Conservation (phyloP, 805 yeast genomes). For the Candida broadrunensis region DNA sequence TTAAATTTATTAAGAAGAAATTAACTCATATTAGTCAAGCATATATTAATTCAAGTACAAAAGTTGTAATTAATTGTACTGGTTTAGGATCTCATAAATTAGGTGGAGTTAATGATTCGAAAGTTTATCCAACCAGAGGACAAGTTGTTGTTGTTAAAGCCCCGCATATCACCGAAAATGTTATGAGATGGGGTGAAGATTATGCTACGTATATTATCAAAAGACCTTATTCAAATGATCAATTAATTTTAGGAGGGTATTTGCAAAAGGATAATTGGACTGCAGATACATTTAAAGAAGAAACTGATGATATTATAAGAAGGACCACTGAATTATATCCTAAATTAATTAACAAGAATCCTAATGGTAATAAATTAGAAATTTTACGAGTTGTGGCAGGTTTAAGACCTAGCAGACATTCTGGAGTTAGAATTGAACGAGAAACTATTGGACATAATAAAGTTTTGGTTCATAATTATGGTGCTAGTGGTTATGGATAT, state of each 20-base stretch:
- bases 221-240: constrained; percentile 63
- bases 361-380: constrained; percentile 38
- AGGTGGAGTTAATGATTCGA: constrained; percentile 62
- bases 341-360: constrained; percentile 38
- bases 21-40: constrained; percentile 60
- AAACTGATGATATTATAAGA: constrained; percentile 58
- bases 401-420: constrained; percentile 70
- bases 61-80: constrained; percentile 68
- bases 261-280: constrained; percentile 63
- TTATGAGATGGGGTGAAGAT: constrained; percentile 57
- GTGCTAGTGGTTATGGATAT: constrained; percentile 65
- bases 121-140: constrained; percentile 73
- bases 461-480: constrained; percentile 61
- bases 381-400: constrained; percentile 70
- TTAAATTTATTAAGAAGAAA: constrained; percentile 45
- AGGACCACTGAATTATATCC: constrained; percentile 57
- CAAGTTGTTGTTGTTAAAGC: constrained; percentile 74
- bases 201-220: constrained; percentile 68
- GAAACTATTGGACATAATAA: constrained; percentile 33
- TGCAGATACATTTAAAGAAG: constrained; percentile 53
- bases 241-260: constrained; percentile 74
- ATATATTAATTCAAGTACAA: constrained; percentile 26
- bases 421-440: constrained; percentile 69
- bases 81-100: constrained; percentile 67
- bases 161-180: constrained; percentile 62